Evolutionary conservation across 306 rosid species (phyloP).

Genomic region (Amphicarpaea edgeworthii): DNA sequence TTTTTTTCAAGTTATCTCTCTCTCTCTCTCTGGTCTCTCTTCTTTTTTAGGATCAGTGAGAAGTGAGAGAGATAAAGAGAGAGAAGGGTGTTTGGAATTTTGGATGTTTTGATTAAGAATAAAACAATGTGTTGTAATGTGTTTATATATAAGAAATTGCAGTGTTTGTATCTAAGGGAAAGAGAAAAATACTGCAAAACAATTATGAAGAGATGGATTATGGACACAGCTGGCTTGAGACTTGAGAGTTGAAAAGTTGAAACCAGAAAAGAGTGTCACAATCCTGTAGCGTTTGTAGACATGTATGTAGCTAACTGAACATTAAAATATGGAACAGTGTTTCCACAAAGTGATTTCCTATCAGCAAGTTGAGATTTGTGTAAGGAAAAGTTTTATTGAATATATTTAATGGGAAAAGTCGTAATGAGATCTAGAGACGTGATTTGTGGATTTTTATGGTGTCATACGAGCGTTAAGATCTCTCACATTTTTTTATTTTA

Average conservation of each 20-base stretch:
- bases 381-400: not conserved
- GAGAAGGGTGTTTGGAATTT: not conserved
- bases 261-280: constrained; percentile 45
- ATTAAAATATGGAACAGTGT: constrained; percentile 4
- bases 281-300: constrained; percentile 43
- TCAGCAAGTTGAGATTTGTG: not conserved
- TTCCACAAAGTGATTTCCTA: constrained; percentile 21
- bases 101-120: not conserved
- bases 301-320: not conserved
- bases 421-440: too few relatives aligned
- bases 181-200: not conserved
- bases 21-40: not conserved
- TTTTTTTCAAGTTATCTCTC: constrained; percentile 28
- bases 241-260: too few relatives aligned
- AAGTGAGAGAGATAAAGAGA: constrained; percentile 13
- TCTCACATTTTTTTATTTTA: too few relatives aligned
- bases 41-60: not conserved
- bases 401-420: too few relatives aligned
- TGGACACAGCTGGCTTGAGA: constrained; percentile 46
- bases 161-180: constrained; percentile 14
- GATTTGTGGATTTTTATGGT: too few relatives aligned
- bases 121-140: constrained; percentile 7
- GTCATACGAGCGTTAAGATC: too few relatives aligned
- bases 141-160: constrained; percentile 6
- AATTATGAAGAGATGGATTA: constrained; percentile 42